Conservation (phyloP, 148 eudicot species). For the Cornus florida region DNA sequence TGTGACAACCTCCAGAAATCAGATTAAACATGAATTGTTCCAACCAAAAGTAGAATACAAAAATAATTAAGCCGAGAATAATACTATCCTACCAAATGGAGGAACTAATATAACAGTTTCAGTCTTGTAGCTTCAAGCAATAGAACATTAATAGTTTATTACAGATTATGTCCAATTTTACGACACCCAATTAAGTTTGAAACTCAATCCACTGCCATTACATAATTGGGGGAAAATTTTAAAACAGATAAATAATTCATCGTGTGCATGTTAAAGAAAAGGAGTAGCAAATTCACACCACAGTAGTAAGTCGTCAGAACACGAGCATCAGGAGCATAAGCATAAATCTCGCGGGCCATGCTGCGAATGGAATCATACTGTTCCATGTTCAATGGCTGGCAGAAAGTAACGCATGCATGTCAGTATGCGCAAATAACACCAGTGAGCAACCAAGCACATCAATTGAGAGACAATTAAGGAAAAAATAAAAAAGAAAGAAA, state of each 20-base stretch:
- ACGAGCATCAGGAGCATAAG: slow-evolving; percentile 95
- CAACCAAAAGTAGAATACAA: background rate
- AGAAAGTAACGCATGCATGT: slow-evolving; percentile 21
- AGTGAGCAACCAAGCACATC: slow-evolving; percentile 6
- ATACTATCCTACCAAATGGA: background rate
- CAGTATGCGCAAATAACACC: slow-evolving; percentile 12
- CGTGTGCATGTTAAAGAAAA: background rate
- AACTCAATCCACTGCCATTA: background rate
- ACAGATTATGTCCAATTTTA: background rate
- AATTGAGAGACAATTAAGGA: no score
- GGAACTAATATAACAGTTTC: background rate
- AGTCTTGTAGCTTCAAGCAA: background rate
- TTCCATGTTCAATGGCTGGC: slow-evolving; percentile 86
- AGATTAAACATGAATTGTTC: background rate
- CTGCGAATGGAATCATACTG: slow-evolving; percentile 81
- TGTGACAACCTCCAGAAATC: slow-evolving; percentile 11
- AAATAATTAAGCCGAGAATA: background rate
- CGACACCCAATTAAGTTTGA: no score
- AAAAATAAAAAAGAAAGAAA: background rate
- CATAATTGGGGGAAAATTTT: background rate
- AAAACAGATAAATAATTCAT: background rate
- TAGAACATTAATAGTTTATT: background rate
- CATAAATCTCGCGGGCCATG: slow-evolving; percentile 85
- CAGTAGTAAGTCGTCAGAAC: slow-evolving; percentile 91
- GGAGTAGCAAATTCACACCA: slow-evolving; percentile 45